Evolutionary conservation across 192 early-diverging fungal species (phyloP).

Genomic region (Backusella parvicylindrica): DNA sequence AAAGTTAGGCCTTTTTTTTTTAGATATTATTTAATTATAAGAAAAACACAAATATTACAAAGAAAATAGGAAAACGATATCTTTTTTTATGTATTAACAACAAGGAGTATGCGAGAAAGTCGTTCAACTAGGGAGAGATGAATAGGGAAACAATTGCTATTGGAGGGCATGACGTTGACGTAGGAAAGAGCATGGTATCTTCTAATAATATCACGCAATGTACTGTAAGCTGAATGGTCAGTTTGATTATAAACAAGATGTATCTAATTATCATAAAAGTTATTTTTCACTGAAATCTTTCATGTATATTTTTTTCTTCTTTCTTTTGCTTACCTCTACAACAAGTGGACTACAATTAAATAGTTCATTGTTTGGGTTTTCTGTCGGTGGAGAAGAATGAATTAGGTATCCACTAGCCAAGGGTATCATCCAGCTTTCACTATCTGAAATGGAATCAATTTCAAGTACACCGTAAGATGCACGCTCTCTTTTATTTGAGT

Average conservation of each 20-base stretch:
- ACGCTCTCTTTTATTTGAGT: conserved; percentile 35
- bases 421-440: conserved; percentile 40
- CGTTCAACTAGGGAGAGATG: conserved; percentile 47
- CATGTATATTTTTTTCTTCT: neutral
- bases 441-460: conserved; percentile 12
- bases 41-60: neutral
- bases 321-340: conserved; percentile 34
- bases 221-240: conserved; percentile 29
- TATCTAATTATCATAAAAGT: conserved; percentile 10
- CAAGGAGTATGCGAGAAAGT: conserved; percentile 40
- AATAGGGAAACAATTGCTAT: conserved; percentile 45
- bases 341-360: conserved; percentile 38
- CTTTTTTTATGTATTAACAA: conserved; percentile 22
- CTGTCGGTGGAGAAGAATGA: conserved; percentile 38
- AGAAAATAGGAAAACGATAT: neutral
- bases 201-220: conserved; percentile 46
- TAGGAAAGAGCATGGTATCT: conserved; percentile 50
- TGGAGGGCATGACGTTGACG: conserved; percentile 41
- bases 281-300: neutral
- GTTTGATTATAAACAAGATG: conserved; percentile 35
- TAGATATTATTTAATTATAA: neutral
- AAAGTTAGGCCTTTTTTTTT: too few species aligned
- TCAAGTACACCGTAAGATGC: conserved; percentile 7
- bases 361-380: conserved; percentile 41
- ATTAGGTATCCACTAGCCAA: conserved; percentile 49